Conservation (phyloP, 352 stramenopile genomes). For the Pythium chondricola region DNA sequence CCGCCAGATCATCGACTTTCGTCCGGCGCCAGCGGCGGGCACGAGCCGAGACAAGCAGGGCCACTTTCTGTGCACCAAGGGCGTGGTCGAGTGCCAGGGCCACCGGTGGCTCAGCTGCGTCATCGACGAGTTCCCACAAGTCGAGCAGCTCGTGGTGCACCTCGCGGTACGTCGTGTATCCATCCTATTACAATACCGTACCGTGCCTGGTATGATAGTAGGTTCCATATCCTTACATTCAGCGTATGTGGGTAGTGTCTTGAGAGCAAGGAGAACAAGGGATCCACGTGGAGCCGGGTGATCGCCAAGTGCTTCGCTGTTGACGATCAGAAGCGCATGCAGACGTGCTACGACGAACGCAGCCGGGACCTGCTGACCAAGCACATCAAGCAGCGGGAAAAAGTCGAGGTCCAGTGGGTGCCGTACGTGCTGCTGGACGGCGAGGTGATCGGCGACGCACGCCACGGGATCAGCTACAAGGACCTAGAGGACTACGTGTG, state of each 20-base stretch:
- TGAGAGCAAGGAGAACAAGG: constrained; percentile 74
- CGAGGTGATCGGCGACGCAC: constrained; percentile 43
- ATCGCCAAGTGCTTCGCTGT: constrained; percentile 59
- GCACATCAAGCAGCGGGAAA: constrained; percentile 42
- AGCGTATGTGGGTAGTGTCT: constrained; percentile 34
- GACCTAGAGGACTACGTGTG: constrained; percentile 62
- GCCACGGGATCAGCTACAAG: constrained; percentile 59
- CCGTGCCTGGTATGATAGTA: no score
- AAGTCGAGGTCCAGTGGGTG: constrained; percentile 55
- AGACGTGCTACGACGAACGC: constrained; percentile 57
- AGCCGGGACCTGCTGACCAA: constrained; percentile 50
- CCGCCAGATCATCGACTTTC: constrained; percentile 64
- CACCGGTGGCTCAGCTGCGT: constrained; percentile 79
- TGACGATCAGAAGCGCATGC: constrained; percentile 40
- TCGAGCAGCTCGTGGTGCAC: constrained; percentile 54
- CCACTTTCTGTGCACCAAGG: constrained; percentile 63
- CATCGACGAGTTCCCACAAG: constrained; percentile 54
- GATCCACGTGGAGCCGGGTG: constrained; percentile 56
- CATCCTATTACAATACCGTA: no score
- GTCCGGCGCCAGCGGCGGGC: constrained; percentile 63
- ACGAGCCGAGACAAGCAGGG: constrained; percentile 45
- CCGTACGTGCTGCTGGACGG: constrained; percentile 69
- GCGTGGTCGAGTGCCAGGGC: constrained; percentile 62
- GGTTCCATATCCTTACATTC: background rate
- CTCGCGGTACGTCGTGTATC: constrained; percentile 36